Evolutionary conservation across 495 filamentous ascomycete species (phyloP).

Genomic region (Geoglossum glabrum): DNA sequence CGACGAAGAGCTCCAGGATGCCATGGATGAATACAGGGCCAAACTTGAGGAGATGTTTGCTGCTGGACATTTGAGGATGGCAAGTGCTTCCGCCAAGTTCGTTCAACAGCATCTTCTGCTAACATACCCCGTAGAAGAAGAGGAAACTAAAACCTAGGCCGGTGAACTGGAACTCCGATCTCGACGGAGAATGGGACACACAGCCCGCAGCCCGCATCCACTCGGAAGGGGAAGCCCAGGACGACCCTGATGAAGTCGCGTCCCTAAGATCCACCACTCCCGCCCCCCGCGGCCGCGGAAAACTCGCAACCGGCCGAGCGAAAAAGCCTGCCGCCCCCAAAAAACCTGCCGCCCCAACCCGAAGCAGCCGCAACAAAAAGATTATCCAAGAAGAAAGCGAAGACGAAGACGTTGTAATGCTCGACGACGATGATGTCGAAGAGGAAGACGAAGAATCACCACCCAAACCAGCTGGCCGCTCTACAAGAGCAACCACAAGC

Average conservation of each 20-base stretch:
- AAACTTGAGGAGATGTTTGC: conserved; percentile 54
- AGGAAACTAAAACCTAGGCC: conserved; percentile 57
- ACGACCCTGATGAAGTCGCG: conserved; percentile 27
- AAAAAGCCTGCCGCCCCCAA: conserved; percentile 23
- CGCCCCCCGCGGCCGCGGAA: conserved; percentile 27
- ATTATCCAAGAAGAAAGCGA: conserved; percentile 6
- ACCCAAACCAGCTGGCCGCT: conserved; percentile 19
- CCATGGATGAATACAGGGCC: conserved; percentile 50
- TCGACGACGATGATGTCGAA: conserved; percentile 39
- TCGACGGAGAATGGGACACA: conserved; percentile 71
- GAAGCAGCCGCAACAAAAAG: conserved; percentile 9
- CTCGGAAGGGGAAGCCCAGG: conserved; percentile 29
- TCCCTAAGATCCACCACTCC: conserved; percentile 12
- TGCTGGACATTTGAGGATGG: conserved; percentile 41
- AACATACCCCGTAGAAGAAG: conserved; percentile 17
- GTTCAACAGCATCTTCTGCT: not conserved
- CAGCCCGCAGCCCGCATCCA: conserved; percentile 47
- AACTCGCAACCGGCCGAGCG: conserved; percentile 21
- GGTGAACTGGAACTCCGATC: conserved; percentile 65
- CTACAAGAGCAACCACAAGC: conserved; percentile 25
- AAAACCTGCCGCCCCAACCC: not conserved
- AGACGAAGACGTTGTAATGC: conserved; percentile 36
- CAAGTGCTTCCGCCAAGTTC: conserved; percentile 12
- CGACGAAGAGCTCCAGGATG: conserved; percentile 43
- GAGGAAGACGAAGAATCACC: conserved; percentile 31